Base-by-base conservation (phyloP, 257 asterid species). In the Solanum appendiculatum region DNA sequence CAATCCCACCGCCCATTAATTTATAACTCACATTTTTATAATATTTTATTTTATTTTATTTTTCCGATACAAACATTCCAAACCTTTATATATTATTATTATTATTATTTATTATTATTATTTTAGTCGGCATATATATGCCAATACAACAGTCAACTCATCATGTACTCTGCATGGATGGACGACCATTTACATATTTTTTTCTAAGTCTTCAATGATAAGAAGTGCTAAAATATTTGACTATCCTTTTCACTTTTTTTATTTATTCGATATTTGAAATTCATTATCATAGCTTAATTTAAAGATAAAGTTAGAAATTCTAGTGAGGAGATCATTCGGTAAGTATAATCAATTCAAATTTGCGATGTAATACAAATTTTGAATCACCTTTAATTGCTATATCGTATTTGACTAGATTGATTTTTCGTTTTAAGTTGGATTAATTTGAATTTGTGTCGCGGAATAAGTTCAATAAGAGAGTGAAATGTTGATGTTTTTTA, bases 311-410 rank as follows among this genome's bases (percentile, higher is more conserved):
- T 33, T 2, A 16, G 3, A 33, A 33, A 33, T 16, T 33, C 3
- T 1, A 20, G 21, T 9, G 1, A 10, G 9, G 8, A 0, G 5
- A 7, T 54, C 5, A 20, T 18, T 34, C 0, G 2, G 0, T 14
- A 18, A 20, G 36, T 2, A 1, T 31, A 15, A 60, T 10, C 29
- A 10, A 23, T 60, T 60, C 0, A 4, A 60, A 60, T 1, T 60
- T 23, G 3, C 0, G 29, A 58, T 23, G 27, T 58, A 58, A 58
- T 0, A 15, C 3, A 60, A 23, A 60, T 23, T 3, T 5, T 23
- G 31, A 54, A 54, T 8, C 63, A 54, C 63, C 63, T 54, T 51
- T 51, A 18, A 54, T 54, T 54, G 63, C n/a, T 18, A 54, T 54
- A 54, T 54, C 11, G 2, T 54, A 54, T 18, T 18, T 54, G 63